phyloP scores from a whole-genome alignment of 768 basidiomycete species.

The Albatrellus ellisii region DNA sequence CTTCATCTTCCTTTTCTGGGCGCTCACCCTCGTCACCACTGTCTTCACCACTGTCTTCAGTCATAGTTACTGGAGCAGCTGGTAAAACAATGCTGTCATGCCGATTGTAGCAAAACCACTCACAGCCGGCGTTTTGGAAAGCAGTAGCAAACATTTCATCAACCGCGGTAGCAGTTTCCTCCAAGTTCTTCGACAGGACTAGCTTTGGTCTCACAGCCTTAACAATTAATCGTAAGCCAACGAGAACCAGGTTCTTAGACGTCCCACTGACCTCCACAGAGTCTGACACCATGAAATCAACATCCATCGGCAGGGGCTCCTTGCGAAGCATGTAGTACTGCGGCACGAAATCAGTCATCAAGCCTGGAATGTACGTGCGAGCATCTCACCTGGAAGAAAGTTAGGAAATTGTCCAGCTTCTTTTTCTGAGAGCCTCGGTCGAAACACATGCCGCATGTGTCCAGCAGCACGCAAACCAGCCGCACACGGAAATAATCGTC shows the following conservation, averaged over 20 bases:
- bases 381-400: slow-evolving; percentile 76
- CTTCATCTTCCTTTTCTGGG: slow-evolving; percentile 42
- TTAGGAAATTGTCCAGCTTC: slow-evolving; percentile 86
- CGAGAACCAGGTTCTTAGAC: not conserved
- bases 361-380: not conserved
- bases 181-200: slow-evolving; percentile 53
- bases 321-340: slow-evolving; percentile 88
- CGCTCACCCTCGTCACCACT: slow-evolving; percentile 32
- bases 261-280: slow-evolving; percentile 63
- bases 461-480: slow-evolving; percentile 82
- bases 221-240: not conserved
- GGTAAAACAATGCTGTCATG: slow-evolving; percentile 11
- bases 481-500: slow-evolving; percentile 95
- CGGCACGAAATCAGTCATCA: not conserved
- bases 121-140: slow-evolving; percentile 46
- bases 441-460: slow-evolving; percentile 97
- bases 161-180: slow-evolving; percentile 78
- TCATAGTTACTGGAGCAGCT: slow-evolving; percentile 17
- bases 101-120: slow-evolving; percentile 14
- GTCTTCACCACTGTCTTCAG: slow-evolving; percentile 49
- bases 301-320: slow-evolving; percentile 85
- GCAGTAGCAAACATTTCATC: slow-evolving; percentile 77
- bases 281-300: slow-evolving; percentile 94
- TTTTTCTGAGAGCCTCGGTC: slow-evolving; percentile 86
- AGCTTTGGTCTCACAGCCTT: slow-evolving; percentile 84